Conservation (phyloP, 2,329 filamentous ascomycete genomes). For the Phaeosphaeria sp. region DNA sequence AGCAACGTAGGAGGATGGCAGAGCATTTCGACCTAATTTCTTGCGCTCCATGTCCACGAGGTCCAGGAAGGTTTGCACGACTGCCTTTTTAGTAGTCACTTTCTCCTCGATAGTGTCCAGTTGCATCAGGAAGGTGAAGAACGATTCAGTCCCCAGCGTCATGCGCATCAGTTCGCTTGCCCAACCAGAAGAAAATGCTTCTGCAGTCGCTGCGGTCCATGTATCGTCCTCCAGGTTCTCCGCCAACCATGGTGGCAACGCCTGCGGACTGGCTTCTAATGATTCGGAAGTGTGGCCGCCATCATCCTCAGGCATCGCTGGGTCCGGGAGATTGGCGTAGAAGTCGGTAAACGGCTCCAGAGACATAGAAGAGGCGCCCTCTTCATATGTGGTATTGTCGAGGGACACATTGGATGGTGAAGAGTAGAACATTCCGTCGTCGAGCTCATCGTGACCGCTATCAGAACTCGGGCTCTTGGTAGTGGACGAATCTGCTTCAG, state of each 20-base stretch:
- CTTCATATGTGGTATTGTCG: not conserved
- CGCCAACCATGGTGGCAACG: not conserved
- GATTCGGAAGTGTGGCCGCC: not conserved
- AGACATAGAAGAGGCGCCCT: not conserved
- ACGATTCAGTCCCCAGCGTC: conserved; percentile 4
- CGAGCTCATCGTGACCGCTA: too few species aligned
- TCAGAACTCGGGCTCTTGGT: too few species aligned
- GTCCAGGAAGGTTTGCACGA: not conserved
- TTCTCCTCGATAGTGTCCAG: not conserved
- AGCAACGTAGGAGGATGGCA: not conserved
- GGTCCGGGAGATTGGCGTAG: not conserved
- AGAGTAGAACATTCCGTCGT: too few species aligned
- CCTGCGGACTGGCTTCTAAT: not conserved
- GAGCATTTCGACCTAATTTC: not conserved
- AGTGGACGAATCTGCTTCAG: too few species aligned
- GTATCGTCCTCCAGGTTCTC: not conserved
- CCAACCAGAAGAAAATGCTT: conserved; percentile 1
- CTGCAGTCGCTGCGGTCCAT: too few species aligned
- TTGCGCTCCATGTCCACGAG: conserved; percentile 3
- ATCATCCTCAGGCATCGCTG: not conserved
- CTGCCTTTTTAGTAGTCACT: not conserved
- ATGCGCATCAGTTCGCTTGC: conserved; percentile 1
- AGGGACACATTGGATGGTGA: not conserved
- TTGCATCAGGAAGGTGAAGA: conserved; percentile 3
- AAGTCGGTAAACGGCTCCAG: not conserved